Evolutionary conservation across 805 yeast species (phyloP), one percentile per base, ranked within the genome.

Genomic region (Nakazawaea molendinolei): DNA sequence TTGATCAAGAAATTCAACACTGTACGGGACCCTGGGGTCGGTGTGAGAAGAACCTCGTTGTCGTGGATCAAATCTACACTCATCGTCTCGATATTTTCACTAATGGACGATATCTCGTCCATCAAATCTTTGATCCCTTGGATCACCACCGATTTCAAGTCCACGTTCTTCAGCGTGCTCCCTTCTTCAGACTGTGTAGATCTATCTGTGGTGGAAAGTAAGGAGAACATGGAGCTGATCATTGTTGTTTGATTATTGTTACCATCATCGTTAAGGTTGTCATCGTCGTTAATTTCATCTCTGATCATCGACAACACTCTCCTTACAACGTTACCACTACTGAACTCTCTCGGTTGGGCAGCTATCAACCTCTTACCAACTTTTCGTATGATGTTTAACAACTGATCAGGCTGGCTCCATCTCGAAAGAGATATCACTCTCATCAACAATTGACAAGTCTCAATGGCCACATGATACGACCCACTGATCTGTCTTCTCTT

Each of bases 11-110:
- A 92, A 48, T 86, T 86, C 39, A 86, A 63, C 8, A 92, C 95
- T 0, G 97, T 90, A 42, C 76, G 75, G 1, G 96, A 86, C 28
- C 79, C 86, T 5, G 97, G 97, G 0, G 97, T 87, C n/a, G 97
- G 96, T 0, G 97, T 86, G 36, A 86, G 64, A 29, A 84, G 58
- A 16, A 84, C 72, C 56, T 84, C 92, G 52, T 87, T 83, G 50
- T 92, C 97, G 58, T 90, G 97, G 53, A 92, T 86, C 64, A 92
- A 69, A 53, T 92, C 99, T 24, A 81, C 82, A 13, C 95, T 82
- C 79, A 87, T 85, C 41, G 79, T 74, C 58, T 87, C 95, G 27
- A 92, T 79, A 39, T 90, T 90, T 49, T 90, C 97, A 51, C 86
- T 89, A 30, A 85, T 83, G 48, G 83, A 83, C 17, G 82, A 72